Evolutionary conservation across 164 flowering plant species (phyloP).

Genomic region (Nelumbo lutea): DNA sequence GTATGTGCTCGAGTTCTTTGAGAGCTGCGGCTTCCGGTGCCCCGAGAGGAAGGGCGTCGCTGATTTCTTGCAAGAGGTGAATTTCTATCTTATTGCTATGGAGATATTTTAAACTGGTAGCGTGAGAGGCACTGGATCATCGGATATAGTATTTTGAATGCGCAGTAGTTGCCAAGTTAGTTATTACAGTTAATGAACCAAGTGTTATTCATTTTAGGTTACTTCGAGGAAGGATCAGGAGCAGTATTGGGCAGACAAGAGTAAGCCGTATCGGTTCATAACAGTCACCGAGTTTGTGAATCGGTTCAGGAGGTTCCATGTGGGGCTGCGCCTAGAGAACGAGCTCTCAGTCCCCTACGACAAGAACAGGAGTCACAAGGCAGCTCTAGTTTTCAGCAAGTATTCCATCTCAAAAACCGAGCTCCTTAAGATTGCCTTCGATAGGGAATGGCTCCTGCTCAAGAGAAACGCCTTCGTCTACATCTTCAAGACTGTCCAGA

Average conservation of each 20-base stretch:
- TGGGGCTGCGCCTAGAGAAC: constrained; percentile 41
- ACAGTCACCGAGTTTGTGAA: constrained; percentile 56
- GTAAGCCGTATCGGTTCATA: constrained; percentile 52
- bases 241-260: constrained; percentile 80
- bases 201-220: constrained; percentile 32
- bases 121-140: neutral
- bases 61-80: constrained; percentile 93
- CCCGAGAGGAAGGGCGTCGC: constrained; percentile 93
- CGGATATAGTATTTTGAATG: too few relatives aligned
- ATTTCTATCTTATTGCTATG: too few relatives aligned
- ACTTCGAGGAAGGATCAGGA: constrained; percentile 92
- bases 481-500: constrained; percentile 74
- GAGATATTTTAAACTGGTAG: neutral
- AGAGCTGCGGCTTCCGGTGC: constrained; percentile 71
- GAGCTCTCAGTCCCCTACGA: constrained; percentile 58
- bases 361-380: constrained; percentile 46
- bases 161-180: too few relatives aligned
- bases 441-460: constrained; percentile 77
- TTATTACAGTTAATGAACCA: neutral
- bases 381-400: constrained; percentile 54
- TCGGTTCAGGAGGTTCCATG: constrained; percentile 65
- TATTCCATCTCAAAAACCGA: constrained; percentile 51
- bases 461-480: constrained; percentile 68
- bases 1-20: constrained; percentile 72
- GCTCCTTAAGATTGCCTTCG: constrained; percentile 66